phyloP scores from a whole-genome alignment of 228 moss, liverwort and hornwort species.

The Sphagnum magellanicum region DNA sequence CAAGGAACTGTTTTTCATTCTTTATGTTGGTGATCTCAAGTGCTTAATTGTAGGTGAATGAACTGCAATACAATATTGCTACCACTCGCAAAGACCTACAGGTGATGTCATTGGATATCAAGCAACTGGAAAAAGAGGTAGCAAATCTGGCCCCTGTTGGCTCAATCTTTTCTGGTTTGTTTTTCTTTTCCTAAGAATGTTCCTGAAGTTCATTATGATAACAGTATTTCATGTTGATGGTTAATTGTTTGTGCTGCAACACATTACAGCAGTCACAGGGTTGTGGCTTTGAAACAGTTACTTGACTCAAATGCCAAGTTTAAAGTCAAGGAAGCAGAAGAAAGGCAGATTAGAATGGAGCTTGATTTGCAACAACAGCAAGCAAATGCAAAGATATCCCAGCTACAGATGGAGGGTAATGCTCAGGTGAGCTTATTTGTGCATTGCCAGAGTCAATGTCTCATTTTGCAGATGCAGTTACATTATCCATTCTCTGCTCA shows the following conservation, averaged over 20 bases:
- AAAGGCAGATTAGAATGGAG: constrained; percentile 12
- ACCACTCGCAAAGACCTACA: constrained; percentile 20
- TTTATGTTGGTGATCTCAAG: constrained; percentile 11
- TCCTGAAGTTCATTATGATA: no score
- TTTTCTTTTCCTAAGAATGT: background rate
- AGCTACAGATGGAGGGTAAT: constrained; percentile 25
- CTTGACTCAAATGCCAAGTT: constrained; percentile 11
- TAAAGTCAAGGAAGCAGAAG: constrained; percentile 19
- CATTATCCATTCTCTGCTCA: no score
- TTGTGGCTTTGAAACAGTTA: constrained; percentile 6
- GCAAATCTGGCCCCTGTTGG: background rate
- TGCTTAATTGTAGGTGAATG: constrained; percentile 29
- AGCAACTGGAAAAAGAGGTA: constrained; percentile 21
- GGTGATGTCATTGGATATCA: constrained; percentile 11
- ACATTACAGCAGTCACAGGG: background rate
- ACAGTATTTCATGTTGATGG: no score
- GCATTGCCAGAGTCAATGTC: no score
- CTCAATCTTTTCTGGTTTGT: background rate
- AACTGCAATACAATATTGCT: constrained; percentile 26
- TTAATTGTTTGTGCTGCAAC: background rate
- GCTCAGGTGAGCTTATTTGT: constrained; percentile 16
- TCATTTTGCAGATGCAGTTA: no score
- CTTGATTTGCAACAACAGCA: constrained; percentile 8
- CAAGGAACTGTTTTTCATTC: constrained; percentile 8
- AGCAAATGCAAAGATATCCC: constrained; percentile 18